Base-by-base conservation (phyloP, 2,329 filamentous ascomycete genomes). In the Pyricularia grisea region DNA sequence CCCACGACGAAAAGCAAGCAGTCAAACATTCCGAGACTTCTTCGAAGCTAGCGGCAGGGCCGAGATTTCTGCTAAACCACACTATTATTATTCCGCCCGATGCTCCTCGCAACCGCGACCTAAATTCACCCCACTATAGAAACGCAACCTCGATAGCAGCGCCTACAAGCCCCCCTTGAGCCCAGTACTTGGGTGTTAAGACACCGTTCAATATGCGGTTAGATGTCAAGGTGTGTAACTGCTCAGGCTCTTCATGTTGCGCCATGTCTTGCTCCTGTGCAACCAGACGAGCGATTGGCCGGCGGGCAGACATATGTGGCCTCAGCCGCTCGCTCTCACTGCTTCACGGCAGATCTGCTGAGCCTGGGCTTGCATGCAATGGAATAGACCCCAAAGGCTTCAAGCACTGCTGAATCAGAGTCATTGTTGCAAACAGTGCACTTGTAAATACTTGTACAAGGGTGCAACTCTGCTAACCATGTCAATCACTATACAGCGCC, bases 401-500 rank as follows among this genome's bases (percentile, higher is more conserved):
- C 27, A 17, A 17, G 17, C 25, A 17, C 9, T 30, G 25, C 20
- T 23, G 1, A 30, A 17, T 23, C n/a, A 30, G 12, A 14, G 27
- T 30, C 60, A 9, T 14, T 36, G 64, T 28, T 28, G 30, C 9
- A 9, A 28, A 7, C 17, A 10, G 11, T 2, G 17, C 60, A 63
- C 30, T 12, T 27, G 60, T 14, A 27, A 17, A 28, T 12, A 28
- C 17, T 4, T 28, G 17, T n/a, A 11, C 25, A 27, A 12, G 27
- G 27, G 60, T 28, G 33, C 33, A 63, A 23, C 60, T 7, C 17
- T 58, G 73, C 74, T 75, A 73, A 75, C 72, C 23, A 74, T 73
- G 72, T 27, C 31, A 65, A 28, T 70, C 65, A 70, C 71, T 33
- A 31, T 72, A 71, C 72, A 75, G 74, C 74, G 74, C 70, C 74